A percentile compares a stretch with the other conserved stretches of the same genome.
phyloP scores from a whole-genome alignment of 208 protist species.

The Lotmaria passim region DNA sequence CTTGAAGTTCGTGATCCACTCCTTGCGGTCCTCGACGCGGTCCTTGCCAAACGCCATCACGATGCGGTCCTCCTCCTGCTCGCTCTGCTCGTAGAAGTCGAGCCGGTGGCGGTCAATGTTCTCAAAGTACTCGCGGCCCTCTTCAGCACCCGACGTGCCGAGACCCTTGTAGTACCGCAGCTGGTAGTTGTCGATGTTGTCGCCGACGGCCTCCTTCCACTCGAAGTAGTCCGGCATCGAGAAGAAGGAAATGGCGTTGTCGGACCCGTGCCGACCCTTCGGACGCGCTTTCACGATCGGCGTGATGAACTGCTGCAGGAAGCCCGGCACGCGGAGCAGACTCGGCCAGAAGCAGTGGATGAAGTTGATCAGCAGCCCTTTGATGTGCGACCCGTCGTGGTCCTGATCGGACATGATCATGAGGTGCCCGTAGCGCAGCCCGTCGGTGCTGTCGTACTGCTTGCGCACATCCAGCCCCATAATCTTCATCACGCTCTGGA shows the following conservation, averaged over 20 bases:
- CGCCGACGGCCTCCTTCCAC: constrained; percentile 92
- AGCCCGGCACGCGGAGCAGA: constrained; percentile 96
- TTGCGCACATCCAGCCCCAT: constrained; percentile 95
- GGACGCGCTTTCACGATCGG: constrained; percentile 99
- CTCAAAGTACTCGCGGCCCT: constrained; percentile 99
- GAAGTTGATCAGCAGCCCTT: constrained; percentile 99
- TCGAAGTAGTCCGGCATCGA: constrained; percentile 99
- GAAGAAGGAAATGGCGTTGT: constrained; percentile 96
- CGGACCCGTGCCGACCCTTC: constrained; percentile 73
- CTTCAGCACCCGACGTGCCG: constrained; percentile 95
- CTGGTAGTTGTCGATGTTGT: constrained; percentile 88
- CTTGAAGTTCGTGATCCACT: constrained; percentile 96
- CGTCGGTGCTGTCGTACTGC: constrained; percentile 86
- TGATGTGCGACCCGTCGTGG: constrained; percentile 99
- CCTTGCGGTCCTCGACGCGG: constrained; percentile 97
- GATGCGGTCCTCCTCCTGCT: constrained; percentile 94
- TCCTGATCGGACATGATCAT: constrained; percentile 99
- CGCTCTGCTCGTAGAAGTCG: constrained; percentile 91
- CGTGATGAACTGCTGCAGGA: constrained; percentile 99
- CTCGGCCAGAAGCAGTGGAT: constrained; percentile 99
- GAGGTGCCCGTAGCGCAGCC: constrained; percentile 99
- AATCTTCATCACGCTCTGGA: constrained; percentile 95
- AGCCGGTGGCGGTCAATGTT: constrained; percentile 97
- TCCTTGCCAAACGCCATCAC: constrained; percentile 99
- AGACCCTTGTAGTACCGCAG: constrained; percentile 99